Evolutionary conservation across 202 grass and related monocot genomes (phyloP), one percentile per base, ranked within the genome.

Genomic region (Musa balbisiana): DNA sequence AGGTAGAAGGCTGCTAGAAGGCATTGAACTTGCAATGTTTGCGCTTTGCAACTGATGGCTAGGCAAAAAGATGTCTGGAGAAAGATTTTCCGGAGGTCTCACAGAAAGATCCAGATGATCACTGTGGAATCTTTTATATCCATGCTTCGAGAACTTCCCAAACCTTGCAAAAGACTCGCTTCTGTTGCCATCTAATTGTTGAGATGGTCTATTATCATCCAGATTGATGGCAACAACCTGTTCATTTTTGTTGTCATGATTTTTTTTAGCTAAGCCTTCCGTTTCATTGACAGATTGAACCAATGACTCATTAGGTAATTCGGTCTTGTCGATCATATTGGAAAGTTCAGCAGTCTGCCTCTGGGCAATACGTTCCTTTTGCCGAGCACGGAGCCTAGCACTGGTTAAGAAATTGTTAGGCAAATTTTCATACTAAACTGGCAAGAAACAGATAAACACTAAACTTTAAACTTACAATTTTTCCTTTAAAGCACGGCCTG

Each of bases 361-460:
- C 83, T 78, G 85, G 73, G 89, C 82, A 78, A 99, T 95, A 79
- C 96, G 88, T 64, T 95, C 96, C 59, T 95, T 99, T 85, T 99
- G 91, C 84, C 87, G 89, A 62, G 84, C 82, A 68, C 91, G 96
- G 67, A 99, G 91, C 80, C 84, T 99, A 87, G 80, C 91, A 82
- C 96, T 99, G 85, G 79, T 69, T 79, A 79, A 80, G 83, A 73
- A 84, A 21, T 81, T 68, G 64, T 80, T 84, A 73, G 88, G 80
- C 63, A 90, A 73, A 43, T 78, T 27, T 53, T 19, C 6, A 9
- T 20, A 79, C 24, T 82, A 73, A 76, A 85, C 8, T n/a, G 60
- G 77, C 80, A 86, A 22, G 65, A 59, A 66, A 24, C n/a, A 56
- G 29, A 72, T 15, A 73, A 74, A 60, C 79, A 79, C 79, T 75